Base-by-base conservation (phyloP, 1,284 basidiomycete species). In the Lentinula novae-zelandiae region DNA sequence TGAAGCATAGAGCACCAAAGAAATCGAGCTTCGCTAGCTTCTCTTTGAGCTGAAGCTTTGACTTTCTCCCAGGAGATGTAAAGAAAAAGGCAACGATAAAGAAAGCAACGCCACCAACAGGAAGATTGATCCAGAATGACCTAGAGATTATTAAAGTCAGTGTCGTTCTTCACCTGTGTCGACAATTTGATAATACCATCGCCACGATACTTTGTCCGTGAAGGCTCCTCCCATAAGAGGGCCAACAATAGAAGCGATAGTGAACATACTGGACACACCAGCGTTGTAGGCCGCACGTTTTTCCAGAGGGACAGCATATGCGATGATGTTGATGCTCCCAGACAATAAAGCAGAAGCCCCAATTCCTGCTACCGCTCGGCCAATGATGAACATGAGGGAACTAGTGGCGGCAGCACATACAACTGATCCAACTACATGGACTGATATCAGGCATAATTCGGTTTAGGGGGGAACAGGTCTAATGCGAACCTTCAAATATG, bases 201-300 rank as follows among this genome's bases (percentile, higher is more conserved):
- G 49, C 64, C 66, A 67, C 3, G 62, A 51, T 6, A 61, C 48
- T 12, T 62, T 63, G 20, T 64, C 71, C 2, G 77, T 73, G 48
- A 81, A 72, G 0, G 69, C 74, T 33, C 78, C 78, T 9, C 79
- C 79, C 57, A 64, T 49, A 1, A 66, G 34, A 5, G 65, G 65
- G 0, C 65, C 66, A 1, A 50, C 57, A 8, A 66, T 60, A 33
- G 42, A 57, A 9, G 62, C 65, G 2, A 66, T 57, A 10, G 64
- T 59, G 36, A 61, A 65, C 58, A 65, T 64, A 2, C 60, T 58
- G 2, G 61, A 61, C 3, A 66, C 46, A 9, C 57, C 3, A 56
- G 60, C 38, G 13, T 44, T 44, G 34, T 52, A 59, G 4, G 49
- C 31, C 13, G 57, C 49, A 13, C 57, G 22, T 31, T 62, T 55